These are phyloP conservation scores for Diaporthe eres DNA, from an alignment of 2,329 filamentous ascomycete genomes.

Conservation along the genomic window DNA sequence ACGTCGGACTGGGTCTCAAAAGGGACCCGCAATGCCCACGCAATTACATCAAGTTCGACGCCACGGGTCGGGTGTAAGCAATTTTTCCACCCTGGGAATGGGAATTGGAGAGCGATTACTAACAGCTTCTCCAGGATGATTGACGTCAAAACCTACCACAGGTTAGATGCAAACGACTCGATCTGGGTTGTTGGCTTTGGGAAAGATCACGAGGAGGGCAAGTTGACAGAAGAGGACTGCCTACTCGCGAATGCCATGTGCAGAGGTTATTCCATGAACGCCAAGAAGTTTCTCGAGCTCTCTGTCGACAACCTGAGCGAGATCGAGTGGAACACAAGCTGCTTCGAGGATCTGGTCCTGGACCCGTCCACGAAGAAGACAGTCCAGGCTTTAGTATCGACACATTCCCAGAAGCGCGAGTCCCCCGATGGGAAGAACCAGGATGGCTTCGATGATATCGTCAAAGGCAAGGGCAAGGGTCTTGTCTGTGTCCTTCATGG, in stretches of 20 bases:
- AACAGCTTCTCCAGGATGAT: slow-evolving; percentile 47
- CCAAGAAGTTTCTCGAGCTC: slow-evolving; percentile 51
- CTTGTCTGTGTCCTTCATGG: slow-evolving; percentile 48
- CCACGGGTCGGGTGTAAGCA: slow-evolving; percentile 49
- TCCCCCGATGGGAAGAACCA: slow-evolving; percentile 1
- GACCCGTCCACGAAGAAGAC: slow-evolving; percentile 49
- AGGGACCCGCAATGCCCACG: slow-evolving; percentile 29
- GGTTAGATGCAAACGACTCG: slow-evolving; percentile 46
- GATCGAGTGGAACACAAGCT: slow-evolving; percentile 49
- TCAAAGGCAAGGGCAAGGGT: slow-evolving; percentile 45
- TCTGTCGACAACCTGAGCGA: slow-evolving; percentile 44
- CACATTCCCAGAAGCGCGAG: slow-evolving; percentile 41
- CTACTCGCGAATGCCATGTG: slow-evolving; percentile 47
- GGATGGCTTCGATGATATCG: slow-evolving; percentile 43
- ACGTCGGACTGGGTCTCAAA: slow-evolving; percentile 49
- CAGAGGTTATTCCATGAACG: slow-evolving; percentile 50
- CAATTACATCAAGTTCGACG: slow-evolving; percentile 44
- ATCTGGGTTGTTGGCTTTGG: slow-evolving; percentile 46
- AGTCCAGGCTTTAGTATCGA: slow-evolving; percentile 49
- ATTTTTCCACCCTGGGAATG: neutral
- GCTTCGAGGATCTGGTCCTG: slow-evolving; percentile 51
- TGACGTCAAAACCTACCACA: slow-evolving; percentile 53
- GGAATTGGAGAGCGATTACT: neutral
- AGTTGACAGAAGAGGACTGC: slow-evolving; percentile 49
- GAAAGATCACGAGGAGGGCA: slow-evolving; percentile 41